Conservation (phyloP, 2,329 filamentous ascomycete genomes). For the Phoma sp. region DNA sequence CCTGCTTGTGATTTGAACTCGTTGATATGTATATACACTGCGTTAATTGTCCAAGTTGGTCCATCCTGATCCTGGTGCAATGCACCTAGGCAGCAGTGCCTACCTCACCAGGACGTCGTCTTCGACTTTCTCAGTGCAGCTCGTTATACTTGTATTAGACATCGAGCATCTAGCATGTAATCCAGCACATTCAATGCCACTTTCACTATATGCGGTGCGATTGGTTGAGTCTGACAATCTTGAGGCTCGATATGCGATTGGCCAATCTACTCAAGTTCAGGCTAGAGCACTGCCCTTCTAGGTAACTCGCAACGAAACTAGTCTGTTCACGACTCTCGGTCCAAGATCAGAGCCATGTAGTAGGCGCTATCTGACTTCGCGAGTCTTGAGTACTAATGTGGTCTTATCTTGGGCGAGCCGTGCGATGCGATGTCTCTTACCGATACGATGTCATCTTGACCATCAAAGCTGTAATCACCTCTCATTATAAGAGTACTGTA, state of each 20-base stretch:
- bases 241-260: neutral
- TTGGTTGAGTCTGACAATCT: neutral
- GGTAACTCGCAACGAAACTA: constrained; percentile 6
- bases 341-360: neutral
- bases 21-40: too few species aligned
- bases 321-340: neutral
- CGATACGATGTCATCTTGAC: neutral
- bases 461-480: neutral
- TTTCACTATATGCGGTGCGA: neutral
- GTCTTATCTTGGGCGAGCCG: neutral
- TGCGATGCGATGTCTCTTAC: neutral
- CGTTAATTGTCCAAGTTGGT: too few species aligned
- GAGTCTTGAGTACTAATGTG: neutral
- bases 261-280: neutral
- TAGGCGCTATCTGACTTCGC: neutral
- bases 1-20: too few species aligned
- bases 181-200: too few species aligned
- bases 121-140: too few species aligned
- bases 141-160: too few species aligned
- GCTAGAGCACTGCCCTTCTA: neutral
- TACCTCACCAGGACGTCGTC: too few species aligned
- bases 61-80: too few species aligned
- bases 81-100: too few species aligned
- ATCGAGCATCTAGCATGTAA: too few species aligned
- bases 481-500: neutral